Evolutionary conservation across 2,329 filamentous ascomycete genomes (phyloP), one percentile per base, ranked within the genome.

Genomic region (Phyllosticta capitalensis): DNA sequence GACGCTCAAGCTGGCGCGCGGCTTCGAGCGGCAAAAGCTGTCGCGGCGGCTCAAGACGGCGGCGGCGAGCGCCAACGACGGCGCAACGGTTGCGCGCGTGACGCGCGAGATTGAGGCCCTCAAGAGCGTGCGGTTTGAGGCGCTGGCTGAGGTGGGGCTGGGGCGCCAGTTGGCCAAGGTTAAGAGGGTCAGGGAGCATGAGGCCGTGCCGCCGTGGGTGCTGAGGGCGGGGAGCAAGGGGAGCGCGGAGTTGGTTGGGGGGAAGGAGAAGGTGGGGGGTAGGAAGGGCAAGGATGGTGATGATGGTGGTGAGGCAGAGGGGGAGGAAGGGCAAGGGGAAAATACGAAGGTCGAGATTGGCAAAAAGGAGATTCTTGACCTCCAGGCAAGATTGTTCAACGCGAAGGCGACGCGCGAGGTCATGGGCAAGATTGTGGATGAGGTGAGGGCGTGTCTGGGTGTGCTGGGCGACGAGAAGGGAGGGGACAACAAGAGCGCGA

Each of bases 11-110:
- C 77, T 80, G 10, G 86, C 85, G 60, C 90, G 89, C 69, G 85
- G 86, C 53, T 87, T 90, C 68, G 89, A 92, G 76, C 81, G 88
- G 52, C 89, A 92, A 74, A 88, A 90, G 64, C 80, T 85, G 60
- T 80, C 82, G 21, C 76, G 88, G 61, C 81, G 86, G 60, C 78
- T 80, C 64, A 86, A 86, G 67, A 74, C 71, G 49, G 64, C 69
- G 7, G 75, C 78, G 45, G 74, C 74, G 10, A n/a, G n/a, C n/a
- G 76, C 81, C 30, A 70, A 70, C 20, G 69, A 71, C 38, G 69
- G 70, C 22, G 72, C 84, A 67, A 74, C 82, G 24, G 74, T 82
- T 21, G 74, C 76, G 61, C 78, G 87, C 20, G 74, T 92, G 30
- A 82, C 89, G 63, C 79, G 81, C 33, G 88, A 86, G 67, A 79